Evolutionary conservation across 371 early-diverging fungal genomes (phyloP), one percentile per base, ranked within the genome.

Genomic region (Syncephalastrum racemosum): DNA sequence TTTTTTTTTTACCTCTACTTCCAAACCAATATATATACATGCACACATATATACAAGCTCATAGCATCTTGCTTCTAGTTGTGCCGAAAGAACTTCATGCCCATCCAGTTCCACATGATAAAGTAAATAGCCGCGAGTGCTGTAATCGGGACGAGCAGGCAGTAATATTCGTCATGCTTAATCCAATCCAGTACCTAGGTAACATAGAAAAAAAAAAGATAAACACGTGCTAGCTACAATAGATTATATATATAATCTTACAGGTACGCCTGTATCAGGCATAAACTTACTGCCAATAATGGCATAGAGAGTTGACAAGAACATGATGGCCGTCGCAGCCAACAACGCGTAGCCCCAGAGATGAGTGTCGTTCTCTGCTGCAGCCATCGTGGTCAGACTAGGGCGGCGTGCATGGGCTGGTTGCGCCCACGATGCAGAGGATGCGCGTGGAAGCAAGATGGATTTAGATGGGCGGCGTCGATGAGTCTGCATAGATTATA

Each of bases 31-130:
- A 31, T 31, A 31, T 31, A 31, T 31, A 31, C 12, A 31, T 31
- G 12, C 27, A 48, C 6, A 48, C 24, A 31, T 12, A 31, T 8
- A 31, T 31, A 31, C 36, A 31, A 31, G 10, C 47, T 16, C 36
- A 31, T 5, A 5, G 12, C 10, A 31, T 5, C 36, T 8, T 31
- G 5, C 10, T 18, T 67, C n/a, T 71, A 90, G 56, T 90, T 93
- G 58, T 95, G 95, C 20, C 94, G 77, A 64, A 94, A 94, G 58
- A 91, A 88, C 78, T 96, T 95, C 89, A 95, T 90, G 22, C 96
- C 96, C 56, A 96, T 82, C 97, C 97, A 96, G 69, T 94, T 95
- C 82, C 90, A 90, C 24, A 94, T 70, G n/a, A 93, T 84, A 60
- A 89, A 88, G 61, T 89, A 85, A 12, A 90, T 75, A 49, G 85